These are phyloP conservation scores for Chaetomium fimeti DNA, from an alignment of 495 filamentous ascomycete species.

Conservation along the genomic window DNA sequence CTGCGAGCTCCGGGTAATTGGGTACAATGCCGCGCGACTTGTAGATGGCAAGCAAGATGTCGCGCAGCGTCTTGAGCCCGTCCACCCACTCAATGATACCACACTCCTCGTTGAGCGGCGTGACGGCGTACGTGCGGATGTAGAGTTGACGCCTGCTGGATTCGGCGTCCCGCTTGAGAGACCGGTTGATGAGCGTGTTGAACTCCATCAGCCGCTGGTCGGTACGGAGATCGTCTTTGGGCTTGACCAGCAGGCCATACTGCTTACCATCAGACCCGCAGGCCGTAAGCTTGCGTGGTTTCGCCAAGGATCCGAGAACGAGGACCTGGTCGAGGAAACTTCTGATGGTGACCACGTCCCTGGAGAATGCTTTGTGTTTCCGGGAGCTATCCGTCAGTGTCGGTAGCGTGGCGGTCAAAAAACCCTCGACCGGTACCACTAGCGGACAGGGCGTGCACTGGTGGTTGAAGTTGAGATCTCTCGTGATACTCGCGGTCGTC, in stretches of 20 bases:
- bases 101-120: slow-evolving; percentile 95
- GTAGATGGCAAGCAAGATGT: slow-evolving; percentile 80
- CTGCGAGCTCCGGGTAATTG: slow-evolving; percentile 50
- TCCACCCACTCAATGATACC: slow-evolving; percentile 99
- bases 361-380: slow-evolving; percentile 80
- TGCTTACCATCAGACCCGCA: slow-evolving; percentile 81
- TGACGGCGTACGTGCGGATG: slow-evolving; percentile 95
- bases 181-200: slow-evolving; percentile 94
- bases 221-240: slow-evolving; percentile 95
- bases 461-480: slow-evolving; percentile 78
- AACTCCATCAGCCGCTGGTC: slow-evolving; percentile 99
- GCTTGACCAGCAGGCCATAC: slow-evolving; percentile 92
- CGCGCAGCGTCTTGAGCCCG: slow-evolving; percentile 86
- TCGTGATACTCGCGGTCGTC: slow-evolving; percentile 63
- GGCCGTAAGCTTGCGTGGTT: slow-evolving; percentile 85
- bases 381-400: slow-evolving; percentile 65
- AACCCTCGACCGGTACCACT: slow-evolving; percentile 83
- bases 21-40: slow-evolving; percentile 62
- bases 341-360: slow-evolving; percentile 53
- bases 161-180: slow-evolving; percentile 85
- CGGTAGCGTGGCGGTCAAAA: slow-evolving; percentile 79
- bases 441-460: slow-evolving; percentile 77
- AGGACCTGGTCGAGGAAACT: slow-evolving; percentile 79
- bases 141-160: slow-evolving; percentile 76
- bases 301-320: slow-evolving; percentile 87